phyloP scores from a whole-genome alignment of 2,329 filamentous ascomycete genomes.

The Ophiocordyceps camponoti-floridani region DNA sequence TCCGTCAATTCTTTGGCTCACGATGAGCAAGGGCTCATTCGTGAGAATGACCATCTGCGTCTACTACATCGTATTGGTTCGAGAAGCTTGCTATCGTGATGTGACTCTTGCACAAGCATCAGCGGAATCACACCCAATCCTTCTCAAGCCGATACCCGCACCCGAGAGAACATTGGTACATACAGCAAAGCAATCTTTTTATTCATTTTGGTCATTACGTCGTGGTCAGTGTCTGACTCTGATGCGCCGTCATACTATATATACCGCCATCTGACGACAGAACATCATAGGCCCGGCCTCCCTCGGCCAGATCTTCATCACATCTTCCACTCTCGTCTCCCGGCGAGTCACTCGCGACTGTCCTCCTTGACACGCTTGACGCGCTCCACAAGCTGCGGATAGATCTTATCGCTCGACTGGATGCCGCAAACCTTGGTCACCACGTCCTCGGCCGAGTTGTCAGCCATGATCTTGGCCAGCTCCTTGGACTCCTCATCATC shows the following conservation, averaged over 20 bases:
- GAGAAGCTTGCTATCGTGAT: too few relatives aligned
- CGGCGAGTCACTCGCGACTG: slow-evolving; percentile 12
- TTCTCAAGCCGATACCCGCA: not conserved
- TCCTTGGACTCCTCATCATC: slow-evolving; percentile 80
- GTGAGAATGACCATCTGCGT: too few relatives aligned
- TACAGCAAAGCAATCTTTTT: not conserved
- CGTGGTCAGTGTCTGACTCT: not conserved
- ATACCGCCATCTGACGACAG: not conserved
- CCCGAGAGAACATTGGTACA: not conserved
- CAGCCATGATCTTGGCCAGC: slow-evolving; percentile 70
- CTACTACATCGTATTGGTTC: too few relatives aligned
- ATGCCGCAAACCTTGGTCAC: slow-evolving; percentile 71
- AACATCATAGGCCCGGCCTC: not conserved
- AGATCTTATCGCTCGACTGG: slow-evolving; percentile 59
- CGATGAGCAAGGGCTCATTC: too few relatives aligned
- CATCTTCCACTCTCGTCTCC: not conserved
- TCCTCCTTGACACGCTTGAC: slow-evolving; percentile 73
- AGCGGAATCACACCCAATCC: too few relatives aligned
- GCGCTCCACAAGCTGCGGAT: slow-evolving; percentile 53
- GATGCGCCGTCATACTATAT: not conserved
- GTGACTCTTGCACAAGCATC: too few relatives aligned
- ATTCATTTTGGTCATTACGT: not conserved
- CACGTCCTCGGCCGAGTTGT: slow-evolving; percentile 53
- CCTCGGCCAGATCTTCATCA: not conserved
- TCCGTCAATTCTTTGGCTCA: too few relatives aligned